phyloP scores from a whole-genome alignment of 495 filamentous ascomycete species.

The Astrothelium macrocarpum region DNA sequence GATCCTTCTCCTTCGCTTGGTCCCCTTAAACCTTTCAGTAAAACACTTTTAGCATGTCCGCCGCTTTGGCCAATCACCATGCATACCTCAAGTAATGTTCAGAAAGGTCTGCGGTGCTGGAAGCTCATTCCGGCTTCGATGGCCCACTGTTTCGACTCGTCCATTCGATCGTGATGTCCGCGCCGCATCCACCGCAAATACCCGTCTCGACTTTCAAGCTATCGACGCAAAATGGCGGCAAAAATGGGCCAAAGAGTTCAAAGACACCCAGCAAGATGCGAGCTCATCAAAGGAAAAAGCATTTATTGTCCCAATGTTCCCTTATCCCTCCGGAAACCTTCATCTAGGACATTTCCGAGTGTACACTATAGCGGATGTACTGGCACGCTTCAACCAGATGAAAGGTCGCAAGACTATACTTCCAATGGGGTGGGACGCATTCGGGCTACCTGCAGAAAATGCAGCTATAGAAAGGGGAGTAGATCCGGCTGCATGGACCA shows the following conservation, averaged over 20 bases:
- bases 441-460: slow-evolving; percentile 85
- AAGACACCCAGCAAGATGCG: not conserved
- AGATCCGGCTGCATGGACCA: slow-evolving; percentile 70
- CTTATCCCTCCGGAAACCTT: slow-evolving; percentile 81
- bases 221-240: slow-evolving; percentile 70
- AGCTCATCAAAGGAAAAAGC: slow-evolving; percentile 41
- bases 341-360: slow-evolving; percentile 84
- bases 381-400: slow-evolving; percentile 69
- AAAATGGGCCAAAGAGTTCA: slow-evolving; percentile 38
- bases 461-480: slow-evolving; percentile 81
- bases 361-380: slow-evolving; percentile 82
- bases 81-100: not conserved
- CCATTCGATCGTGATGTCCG: not conserved
- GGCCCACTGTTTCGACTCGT: not conserved
- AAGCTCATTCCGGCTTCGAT: not conserved
- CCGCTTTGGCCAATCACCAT: not conserved
- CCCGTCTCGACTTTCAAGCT: slow-evolving; percentile 49
- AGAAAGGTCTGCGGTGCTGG: slow-evolving; percentile 2
- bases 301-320: slow-evolving; percentile 87
- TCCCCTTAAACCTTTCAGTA: not conserved
- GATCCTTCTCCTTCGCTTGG: not conserved
- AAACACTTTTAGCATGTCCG: not conserved
- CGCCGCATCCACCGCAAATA: slow-evolving; percentile 8
- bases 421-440: slow-evolving; percentile 92
- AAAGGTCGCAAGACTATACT: slow-evolving; percentile 67